A percentile compares a stretch with the other conserved stretches of the same genome.
Conservation (phyloP, 1,284 basidiomycete genomes). For the Erythrobasidium hasegawianum region DNA sequence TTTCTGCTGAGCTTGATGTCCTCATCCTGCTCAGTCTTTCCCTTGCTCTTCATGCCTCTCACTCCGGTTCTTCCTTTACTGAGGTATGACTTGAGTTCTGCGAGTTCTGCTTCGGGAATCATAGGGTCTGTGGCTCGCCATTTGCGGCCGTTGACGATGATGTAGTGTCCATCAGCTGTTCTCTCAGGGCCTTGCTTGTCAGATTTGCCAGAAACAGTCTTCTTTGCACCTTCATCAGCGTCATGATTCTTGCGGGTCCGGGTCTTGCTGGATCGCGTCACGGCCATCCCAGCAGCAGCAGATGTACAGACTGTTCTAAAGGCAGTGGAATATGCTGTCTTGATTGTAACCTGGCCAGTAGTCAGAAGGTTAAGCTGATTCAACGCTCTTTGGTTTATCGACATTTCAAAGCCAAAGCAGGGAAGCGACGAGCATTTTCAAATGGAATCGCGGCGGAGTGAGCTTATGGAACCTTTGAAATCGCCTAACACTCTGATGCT, state of each 20-base stretch:
- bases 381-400: slow-evolving; percentile 2
- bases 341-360: neutral
- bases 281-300: slow-evolving; percentile 22
- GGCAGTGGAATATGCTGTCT: neutral
- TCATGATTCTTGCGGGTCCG: neutral
- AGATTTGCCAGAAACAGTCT: neutral
- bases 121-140: slow-evolving; percentile 32
- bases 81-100: slow-evolving; percentile 30
- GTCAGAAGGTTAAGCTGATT: neutral
- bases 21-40: slow-evolving; percentile 10
- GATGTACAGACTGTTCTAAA: neutral
- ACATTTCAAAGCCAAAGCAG: neutral
- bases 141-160: slow-evolving; percentile 34
- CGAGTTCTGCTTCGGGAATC: slow-evolving; percentile 18
- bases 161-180: slow-evolving; percentile 28
- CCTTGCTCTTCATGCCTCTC: slow-evolving; percentile 4
- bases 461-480: neutral
- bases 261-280: slow-evolving; percentile 18
- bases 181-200: slow-evolving; percentile 12
- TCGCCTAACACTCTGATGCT: neutral
- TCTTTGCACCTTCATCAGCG: neutral
- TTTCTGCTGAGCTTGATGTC: slow-evolving; percentile 16
- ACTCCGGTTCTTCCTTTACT: slow-evolving; percentile 13
- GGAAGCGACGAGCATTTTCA: neutral
- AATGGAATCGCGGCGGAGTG: slow-evolving; percentile 33